Percentiles rank a stretch among this genome's conserved stretches.
Conservation (phyloP, 371 early-diverging fungal species). For the Choanephora cucurbitarum region DNA sequence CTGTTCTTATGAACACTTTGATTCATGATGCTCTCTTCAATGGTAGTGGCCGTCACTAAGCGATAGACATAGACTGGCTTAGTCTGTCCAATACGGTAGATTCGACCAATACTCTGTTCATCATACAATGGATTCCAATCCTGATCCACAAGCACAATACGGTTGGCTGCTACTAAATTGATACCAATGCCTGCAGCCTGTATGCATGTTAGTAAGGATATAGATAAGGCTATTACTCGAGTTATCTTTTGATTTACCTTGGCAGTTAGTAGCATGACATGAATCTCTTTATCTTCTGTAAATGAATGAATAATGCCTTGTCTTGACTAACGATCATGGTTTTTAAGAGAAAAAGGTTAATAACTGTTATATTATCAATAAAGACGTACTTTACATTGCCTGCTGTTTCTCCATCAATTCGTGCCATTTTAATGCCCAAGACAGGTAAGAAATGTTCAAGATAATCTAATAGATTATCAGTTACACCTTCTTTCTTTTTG, state of each 20-base stretch:
- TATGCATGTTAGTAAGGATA: neutral
- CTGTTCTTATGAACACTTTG: no score
- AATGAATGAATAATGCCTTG: constrained; percentile 79
- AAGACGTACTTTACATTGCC: constrained; percentile 19
- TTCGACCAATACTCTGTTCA: constrained; percentile 87
- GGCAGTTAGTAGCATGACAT: constrained; percentile 74
- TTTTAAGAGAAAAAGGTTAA: neutral
- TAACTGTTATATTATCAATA: no score
- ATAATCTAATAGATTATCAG: no score
- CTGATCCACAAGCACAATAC: constrained; percentile 87
- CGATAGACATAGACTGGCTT: constrained; percentile 55
- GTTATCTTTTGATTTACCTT: constrained; percentile 47
- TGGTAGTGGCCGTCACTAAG: constrained; percentile 36
- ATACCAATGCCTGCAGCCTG: constrained; percentile 84
- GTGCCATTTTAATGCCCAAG: constrained; percentile 15
- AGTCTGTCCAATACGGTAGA: constrained; percentile 61
- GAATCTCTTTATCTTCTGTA: constrained; percentile 50
- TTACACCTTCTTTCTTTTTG: no score
- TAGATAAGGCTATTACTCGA: no score
- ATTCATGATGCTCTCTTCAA: no score
- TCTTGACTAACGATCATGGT: constrained; percentile 45
- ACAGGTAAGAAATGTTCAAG: constrained; percentile 34
- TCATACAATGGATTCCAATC: constrained; percentile 97
- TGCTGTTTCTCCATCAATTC: constrained; percentile 61
- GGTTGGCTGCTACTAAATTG: constrained; percentile 86